Conservation (phyloP, 1,284 basidiomycete genomes). For the Mycena citricolor region DNA sequence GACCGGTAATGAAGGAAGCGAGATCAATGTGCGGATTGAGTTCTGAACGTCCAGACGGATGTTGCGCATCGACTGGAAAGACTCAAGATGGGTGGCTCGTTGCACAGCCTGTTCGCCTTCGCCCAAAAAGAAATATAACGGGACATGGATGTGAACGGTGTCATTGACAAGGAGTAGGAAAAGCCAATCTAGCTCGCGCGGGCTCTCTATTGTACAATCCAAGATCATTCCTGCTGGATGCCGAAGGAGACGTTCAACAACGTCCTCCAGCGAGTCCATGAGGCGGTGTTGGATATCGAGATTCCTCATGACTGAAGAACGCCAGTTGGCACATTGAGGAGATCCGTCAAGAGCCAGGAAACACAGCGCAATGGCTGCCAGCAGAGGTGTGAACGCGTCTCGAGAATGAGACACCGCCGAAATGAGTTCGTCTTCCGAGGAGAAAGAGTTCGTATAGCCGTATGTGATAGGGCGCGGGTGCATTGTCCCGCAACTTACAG, state of each 20-base stretch:
- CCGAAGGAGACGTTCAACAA: background rate
- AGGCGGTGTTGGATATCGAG: background rate
- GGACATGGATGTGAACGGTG: background rate
- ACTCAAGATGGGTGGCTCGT: background rate
- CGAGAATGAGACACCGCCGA: background rate
- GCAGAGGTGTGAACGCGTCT: background rate
- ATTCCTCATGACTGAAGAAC: background rate
- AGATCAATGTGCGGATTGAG: background rate
- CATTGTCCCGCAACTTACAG: background rate
- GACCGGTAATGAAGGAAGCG: slow-evolving; percentile 2
- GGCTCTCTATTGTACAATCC: background rate
- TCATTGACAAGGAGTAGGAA: background rate
- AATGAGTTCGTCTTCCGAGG: background rate
- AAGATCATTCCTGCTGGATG: slow-evolving; percentile 1
- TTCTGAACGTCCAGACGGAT: background rate
- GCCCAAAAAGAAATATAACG: slow-evolving; percentile 1
- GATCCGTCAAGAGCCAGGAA: background rate
- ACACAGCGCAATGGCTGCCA: slow-evolving; percentile 1
- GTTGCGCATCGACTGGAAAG: background rate
- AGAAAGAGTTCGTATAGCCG: background rate
- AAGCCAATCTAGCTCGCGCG: background rate
- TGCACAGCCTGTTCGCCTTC: background rate
- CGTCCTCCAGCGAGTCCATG: slow-evolving; percentile 2
- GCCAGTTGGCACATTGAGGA: background rate
- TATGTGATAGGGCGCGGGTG: background rate